Evolutionary conservation across 331 rosid species (phyloP).

Genomic region (Malus hybrid): DNA sequence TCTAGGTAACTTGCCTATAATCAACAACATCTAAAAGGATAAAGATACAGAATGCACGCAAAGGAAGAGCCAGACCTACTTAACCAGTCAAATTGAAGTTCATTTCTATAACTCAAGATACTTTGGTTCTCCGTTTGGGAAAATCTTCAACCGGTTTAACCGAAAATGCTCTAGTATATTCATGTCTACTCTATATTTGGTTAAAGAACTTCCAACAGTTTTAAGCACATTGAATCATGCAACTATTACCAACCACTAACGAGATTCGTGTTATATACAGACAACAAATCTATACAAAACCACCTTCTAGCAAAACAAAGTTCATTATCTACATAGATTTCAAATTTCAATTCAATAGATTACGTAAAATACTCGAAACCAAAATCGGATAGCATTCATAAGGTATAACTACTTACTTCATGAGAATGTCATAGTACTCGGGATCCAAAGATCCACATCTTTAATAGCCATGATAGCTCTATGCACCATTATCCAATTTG

Average conservation of each 20-base stretch:
- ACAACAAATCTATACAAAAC: neutral
- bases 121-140: neutral
- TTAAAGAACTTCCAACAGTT: neutral
- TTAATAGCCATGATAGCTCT: slow-evolving; percentile 95
- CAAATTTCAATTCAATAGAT: neutral
- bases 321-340: neutral
- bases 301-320: neutral
- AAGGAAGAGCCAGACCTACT: neutral
- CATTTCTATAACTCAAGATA: neutral
- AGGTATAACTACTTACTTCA: slow-evolving; percentile 53
- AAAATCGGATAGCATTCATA: neutral
- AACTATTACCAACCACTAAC: neutral
- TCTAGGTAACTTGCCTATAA: no score
- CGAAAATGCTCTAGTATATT: neutral
- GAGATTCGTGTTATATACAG: neutral
- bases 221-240: neutral
- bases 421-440: slow-evolving; percentile 89
- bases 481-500: slow-evolving; percentile 92
- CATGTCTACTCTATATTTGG: neutral
- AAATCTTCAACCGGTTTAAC: neutral
- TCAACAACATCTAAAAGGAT: no score
- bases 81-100: neutral
- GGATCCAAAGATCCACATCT: slow-evolving; percentile 96
- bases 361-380: neutral
- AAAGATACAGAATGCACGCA: no score